Percentiles rank a stretch among this genome's conserved stretches.
These are phyloP conservation scores for Colletotrichum tofieldiae DNA, from an alignment of 2,329 filamentous ascomycete genomes.

Conservation along the genomic window DNA sequence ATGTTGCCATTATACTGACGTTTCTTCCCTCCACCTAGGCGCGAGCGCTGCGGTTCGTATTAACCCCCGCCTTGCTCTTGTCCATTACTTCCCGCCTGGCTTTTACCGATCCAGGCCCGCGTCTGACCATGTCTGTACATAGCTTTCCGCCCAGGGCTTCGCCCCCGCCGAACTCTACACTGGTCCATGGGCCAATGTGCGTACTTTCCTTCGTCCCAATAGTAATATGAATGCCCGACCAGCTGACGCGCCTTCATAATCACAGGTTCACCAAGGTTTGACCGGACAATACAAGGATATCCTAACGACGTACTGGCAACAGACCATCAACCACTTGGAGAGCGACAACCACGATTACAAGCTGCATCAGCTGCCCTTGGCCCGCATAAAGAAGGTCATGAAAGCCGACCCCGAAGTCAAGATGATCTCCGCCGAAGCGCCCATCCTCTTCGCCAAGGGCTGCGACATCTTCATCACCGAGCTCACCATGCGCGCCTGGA, in stretches of 20 bases:
- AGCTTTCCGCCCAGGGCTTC: constrained; percentile 90
- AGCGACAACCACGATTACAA: constrained; percentile 98
- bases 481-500: constrained; percentile 99
- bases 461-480: constrained; percentile 99
- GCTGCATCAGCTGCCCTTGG: constrained; percentile 94
- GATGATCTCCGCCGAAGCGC: constrained; percentile 99
- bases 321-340: constrained; percentile 96
- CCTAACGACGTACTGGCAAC: constrained; percentile 98
- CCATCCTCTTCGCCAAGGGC: constrained; percentile 97
- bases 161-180: constrained; percentile 95
- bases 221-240: neutral
- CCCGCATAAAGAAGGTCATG: constrained; percentile 99
- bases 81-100: neutral
- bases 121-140: constrained; percentile 54
- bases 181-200: constrained; percentile 94
- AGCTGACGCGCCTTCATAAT: constrained; percentile 15
- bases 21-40: constrained; percentile 61
- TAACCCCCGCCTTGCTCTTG: constrained; percentile 2
- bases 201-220: constrained; percentile 48
- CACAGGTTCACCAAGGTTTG: constrained; percentile 94
- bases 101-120: neutral
- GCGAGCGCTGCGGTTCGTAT: constrained; percentile 77
- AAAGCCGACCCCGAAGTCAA: constrained; percentile 99
- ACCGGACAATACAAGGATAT: constrained; percentile 96
- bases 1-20: constrained; percentile 38